phyloP scores from a whole-genome alignment of 805 yeast species.

The Wickerhamiella galacta region DNA sequence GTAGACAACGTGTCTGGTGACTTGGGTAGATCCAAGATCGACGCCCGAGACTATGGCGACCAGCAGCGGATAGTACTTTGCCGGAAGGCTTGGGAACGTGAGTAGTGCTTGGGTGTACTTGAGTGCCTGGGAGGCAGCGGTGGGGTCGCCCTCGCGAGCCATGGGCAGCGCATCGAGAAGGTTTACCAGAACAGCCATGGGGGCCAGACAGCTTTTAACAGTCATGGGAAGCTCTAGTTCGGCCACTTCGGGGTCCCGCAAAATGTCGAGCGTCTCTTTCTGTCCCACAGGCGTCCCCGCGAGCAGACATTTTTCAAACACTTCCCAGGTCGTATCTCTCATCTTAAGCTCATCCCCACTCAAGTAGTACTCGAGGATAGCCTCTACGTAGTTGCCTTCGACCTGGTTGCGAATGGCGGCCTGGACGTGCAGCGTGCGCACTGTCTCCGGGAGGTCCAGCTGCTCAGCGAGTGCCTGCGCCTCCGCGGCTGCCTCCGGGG shows the following conservation, averaged over 20 bases:
- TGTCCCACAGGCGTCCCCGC: conserved; percentile 3
- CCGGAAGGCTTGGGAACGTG: conserved; percentile 6
- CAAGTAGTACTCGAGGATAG: conserved; percentile 6
- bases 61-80: conserved; percentile 12
- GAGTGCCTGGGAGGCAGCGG: conserved; percentile 1
- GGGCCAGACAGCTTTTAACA: conserved; percentile 10
- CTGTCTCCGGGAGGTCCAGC: conserved; percentile 8
- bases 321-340: conserved; percentile 6
- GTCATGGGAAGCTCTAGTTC: conserved; percentile 4
- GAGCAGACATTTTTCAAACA: conserved; percentile 8
- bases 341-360: conserved; percentile 8
- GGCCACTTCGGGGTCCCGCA: conserved; percentile 1
- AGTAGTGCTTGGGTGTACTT: conserved; percentile 4
- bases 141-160: conserved; percentile 2
- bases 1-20: background rate
- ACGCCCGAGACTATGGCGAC: conserved; percentile 11
- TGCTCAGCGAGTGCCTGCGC: conserved; percentile 9
- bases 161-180: conserved; percentile 4
- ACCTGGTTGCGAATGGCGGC: conserved; percentile 8
- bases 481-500: conserved; percentile 2
- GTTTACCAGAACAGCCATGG: conserved; percentile 9
- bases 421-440: conserved; percentile 3
- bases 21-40: background rate
- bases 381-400: conserved; percentile 6
- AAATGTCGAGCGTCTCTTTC: conserved; percentile 3